These are phyloP conservation scores for Aspergillus sclerotioniger DNA, from an alignment of 495 filamentous ascomycete genomes.

Conservation along the genomic window DNA sequence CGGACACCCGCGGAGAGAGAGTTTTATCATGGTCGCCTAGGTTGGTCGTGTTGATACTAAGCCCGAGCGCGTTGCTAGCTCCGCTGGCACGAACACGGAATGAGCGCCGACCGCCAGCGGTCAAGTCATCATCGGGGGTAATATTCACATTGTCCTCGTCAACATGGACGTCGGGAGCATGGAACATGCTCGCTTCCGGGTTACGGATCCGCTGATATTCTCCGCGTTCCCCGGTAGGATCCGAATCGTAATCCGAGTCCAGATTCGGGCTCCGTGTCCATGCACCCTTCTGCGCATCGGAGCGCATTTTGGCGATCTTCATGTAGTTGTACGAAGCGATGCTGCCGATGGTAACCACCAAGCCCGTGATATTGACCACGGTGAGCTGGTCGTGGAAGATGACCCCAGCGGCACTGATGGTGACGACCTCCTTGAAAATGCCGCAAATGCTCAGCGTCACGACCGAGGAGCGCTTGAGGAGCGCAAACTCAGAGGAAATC, in stretches of 20 bases:
- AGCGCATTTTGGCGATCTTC: slow-evolving; percentile 86
- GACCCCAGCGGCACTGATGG: slow-evolving; percentile 83
- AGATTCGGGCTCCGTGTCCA: slow-evolving; percentile 32
- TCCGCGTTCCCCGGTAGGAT: slow-evolving; percentile 22
- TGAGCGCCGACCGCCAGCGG: slow-evolving; percentile 25
- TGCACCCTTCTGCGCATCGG: slow-evolving; percentile 50
- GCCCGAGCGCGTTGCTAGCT: slow-evolving; percentile 27
- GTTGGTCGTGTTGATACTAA: slow-evolving; percentile 34
- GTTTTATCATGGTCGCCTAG: slow-evolving; percentile 32
- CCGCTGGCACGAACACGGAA: slow-evolving; percentile 41
- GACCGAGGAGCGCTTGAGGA: slow-evolving; percentile 91
- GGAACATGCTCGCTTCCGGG: slow-evolving; percentile 26
- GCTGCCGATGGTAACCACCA: slow-evolving; percentile 82
- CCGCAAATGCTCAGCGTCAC: slow-evolving; percentile 96
- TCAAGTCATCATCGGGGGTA: slow-evolving; percentile 25
- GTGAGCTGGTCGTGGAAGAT: slow-evolving; percentile 91
- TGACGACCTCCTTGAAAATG: slow-evolving; percentile 99
- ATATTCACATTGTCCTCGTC: slow-evolving; percentile 34
- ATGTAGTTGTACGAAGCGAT: slow-evolving; percentile 93
- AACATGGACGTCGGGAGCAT: slow-evolving; percentile 15
- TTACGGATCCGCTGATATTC: slow-evolving; percentile 30
- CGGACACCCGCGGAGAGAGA: slow-evolving; percentile 15
- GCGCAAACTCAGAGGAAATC: slow-evolving; percentile 93
- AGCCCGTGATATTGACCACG: slow-evolving; percentile 79
- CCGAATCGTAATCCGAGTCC: slow-evolving; percentile 34